A percentile compares a stretch with the other conserved stretches of the same genome.
Conservation (phyloP, 2,329 filamentous ascomycete genomes). For the Fusarium coicis region DNA sequence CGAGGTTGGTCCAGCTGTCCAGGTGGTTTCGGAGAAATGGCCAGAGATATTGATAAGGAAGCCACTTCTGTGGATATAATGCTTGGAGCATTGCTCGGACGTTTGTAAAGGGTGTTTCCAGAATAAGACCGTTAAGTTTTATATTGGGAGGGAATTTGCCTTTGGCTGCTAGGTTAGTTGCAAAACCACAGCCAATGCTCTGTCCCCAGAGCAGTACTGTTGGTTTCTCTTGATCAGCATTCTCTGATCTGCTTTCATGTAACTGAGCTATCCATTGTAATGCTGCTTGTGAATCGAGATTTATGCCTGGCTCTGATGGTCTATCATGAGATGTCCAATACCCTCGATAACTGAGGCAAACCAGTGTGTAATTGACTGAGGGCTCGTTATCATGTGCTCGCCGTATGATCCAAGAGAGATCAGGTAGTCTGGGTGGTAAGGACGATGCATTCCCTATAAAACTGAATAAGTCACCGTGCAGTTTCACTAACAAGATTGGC, state of each 20-base stretch:
- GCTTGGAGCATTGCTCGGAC: conserved; percentile 76
- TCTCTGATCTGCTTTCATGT: conserved; percentile 44
- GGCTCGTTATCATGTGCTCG: conserved; percentile 54
- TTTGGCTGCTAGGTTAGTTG: conserved; percentile 66
- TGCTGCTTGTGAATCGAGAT: conserved; percentile 73
- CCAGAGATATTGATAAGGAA: conserved; percentile 80
- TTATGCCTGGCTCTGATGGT: conserved; percentile 76
- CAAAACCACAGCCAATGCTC: conserved; percentile 79
- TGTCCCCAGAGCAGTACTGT: conserved; percentile 78
- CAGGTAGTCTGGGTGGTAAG: conserved; percentile 65
- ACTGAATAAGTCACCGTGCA: conserved; percentile 11
- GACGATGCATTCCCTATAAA: conserved; percentile 67
- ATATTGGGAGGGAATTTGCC: conserved; percentile 51
- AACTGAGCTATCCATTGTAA: conserved; percentile 67
- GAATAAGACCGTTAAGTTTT: conserved; percentile 63
- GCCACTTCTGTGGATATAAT: conserved; percentile 82
- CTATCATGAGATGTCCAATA: conserved; percentile 82
- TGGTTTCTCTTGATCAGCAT: conserved; percentile 40
- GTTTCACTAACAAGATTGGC: neutral
- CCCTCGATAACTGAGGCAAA: conserved; percentile 73
- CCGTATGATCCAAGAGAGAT: conserved; percentile 64
- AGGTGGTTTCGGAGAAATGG: conserved; percentile 76
- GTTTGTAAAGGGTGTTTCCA: conserved; percentile 82
- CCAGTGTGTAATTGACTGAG: conserved; percentile 57
- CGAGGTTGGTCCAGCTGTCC: conserved; percentile 64